A percentile compares a stretch with the other conserved stretches of the same genome.
Evolutionary conservation across 1,284 basidiomycete species (phyloP).

Genomic region (Rhodotorula glutinis): DNA sequence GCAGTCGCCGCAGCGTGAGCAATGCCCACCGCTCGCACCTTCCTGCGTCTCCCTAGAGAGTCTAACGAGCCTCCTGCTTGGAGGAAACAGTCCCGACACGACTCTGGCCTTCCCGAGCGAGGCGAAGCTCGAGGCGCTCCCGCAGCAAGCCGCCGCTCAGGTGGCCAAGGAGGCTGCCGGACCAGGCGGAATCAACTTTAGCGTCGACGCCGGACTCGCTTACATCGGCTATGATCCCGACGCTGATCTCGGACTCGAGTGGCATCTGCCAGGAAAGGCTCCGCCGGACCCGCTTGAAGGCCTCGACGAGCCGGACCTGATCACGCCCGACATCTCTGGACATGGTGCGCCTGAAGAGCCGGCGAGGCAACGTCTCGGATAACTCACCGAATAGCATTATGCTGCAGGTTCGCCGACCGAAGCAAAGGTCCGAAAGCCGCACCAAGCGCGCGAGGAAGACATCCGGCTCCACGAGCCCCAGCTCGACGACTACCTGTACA

Average conservation of each 20-base stretch:
- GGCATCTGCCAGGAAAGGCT: constrained; percentile 5
- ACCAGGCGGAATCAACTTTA: constrained; percentile 14
- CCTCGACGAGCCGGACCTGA: constrained; percentile 1
- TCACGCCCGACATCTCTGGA: neutral
- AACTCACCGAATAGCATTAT: no score
- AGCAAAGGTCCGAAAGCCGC: neutral
- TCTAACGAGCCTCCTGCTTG: no score
- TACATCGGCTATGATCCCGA: constrained; percentile 22
- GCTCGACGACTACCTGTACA: constrained; percentile 25
- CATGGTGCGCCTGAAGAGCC: neutral
- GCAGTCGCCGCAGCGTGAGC: constrained; percentile 1
- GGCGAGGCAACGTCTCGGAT: no score
- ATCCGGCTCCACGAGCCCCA: constrained; percentile 38
- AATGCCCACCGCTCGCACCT: neutral
- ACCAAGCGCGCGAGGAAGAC: constrained; percentile 28
- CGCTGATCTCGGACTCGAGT: constrained; percentile 5
- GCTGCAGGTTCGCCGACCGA: neutral
- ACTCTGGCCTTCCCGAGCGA: constrained; percentile 1
- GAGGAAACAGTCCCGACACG: constrained; percentile 2
- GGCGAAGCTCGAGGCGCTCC: neutral
- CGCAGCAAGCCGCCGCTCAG: neutral
- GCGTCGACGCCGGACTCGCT: constrained; percentile 10
- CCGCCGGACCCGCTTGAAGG: neutral
- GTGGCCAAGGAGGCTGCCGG: neutral
- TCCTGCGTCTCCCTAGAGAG: no score